A percentile compares a stretch with the other conserved stretches of the same genome.
phyloP scores from a whole-genome alignment of 768 basidiomycete species.

The Tephrocybe sp. region DNA sequence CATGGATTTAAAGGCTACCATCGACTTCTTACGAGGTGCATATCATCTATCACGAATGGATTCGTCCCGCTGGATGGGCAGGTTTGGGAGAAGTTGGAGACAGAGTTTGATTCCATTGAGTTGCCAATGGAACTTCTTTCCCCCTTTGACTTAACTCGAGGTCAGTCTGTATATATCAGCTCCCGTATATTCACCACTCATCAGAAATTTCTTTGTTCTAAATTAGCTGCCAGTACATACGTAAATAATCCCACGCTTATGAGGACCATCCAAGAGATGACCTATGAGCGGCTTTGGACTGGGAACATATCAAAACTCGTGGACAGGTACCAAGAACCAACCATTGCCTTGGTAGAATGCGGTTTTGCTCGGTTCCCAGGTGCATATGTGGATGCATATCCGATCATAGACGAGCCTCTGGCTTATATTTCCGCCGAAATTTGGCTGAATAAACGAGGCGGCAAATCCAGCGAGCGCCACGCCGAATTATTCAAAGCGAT shows the following conservation, averaged over 20 bases:
- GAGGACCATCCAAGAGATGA: background rate
- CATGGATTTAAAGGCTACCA: background rate
- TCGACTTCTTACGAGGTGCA: background rate
- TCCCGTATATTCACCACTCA: background rate
- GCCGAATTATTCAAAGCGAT: background rate
- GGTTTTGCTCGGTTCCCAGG: background rate
- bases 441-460: background rate
- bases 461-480: background rate
- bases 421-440: slow-evolving; percentile 1
- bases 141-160: slow-evolving; percentile 1
- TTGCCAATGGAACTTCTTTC: background rate
- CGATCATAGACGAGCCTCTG: background rate
- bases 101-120: background rate
- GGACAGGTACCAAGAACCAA: background rate
- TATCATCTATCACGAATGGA: background rate
- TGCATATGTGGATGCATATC: background rate
- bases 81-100: background rate
- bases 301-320: background rate
- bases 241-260: background rate
- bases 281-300: background rate
- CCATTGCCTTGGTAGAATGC: background rate
- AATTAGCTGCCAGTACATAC: no score
- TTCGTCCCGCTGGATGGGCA: background rate
- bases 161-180: background rate
- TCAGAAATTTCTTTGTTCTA: no score